phyloP scores from a whole-genome alignment of 2,329 filamentous ascomycete genomes.

The Apiospora kogelbergensis region DNA sequence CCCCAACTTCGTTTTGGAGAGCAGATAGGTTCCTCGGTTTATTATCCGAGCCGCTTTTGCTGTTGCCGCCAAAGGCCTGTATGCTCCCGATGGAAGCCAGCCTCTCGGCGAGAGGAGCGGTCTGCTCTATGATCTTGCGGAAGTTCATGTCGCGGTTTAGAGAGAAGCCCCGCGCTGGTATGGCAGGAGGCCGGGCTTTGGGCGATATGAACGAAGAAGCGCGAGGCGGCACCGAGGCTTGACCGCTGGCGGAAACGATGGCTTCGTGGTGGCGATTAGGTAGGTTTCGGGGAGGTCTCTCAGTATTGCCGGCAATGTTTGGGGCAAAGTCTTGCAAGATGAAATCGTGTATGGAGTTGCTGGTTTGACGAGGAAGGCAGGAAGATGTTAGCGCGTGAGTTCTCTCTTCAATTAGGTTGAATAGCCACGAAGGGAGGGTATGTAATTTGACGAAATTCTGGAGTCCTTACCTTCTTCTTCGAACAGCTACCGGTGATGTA shows the following conservation, averaged over 20 bases:
- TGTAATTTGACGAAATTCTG: background rate
- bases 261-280: background rate
- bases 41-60: background rate
- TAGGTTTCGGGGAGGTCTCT: background rate
- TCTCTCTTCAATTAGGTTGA: rapidly evolving
- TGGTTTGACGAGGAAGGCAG: background rate
- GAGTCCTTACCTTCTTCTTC: background rate
- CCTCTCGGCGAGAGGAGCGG: background rate
- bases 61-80: background rate
- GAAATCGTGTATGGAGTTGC: background rate
- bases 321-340: background rate
- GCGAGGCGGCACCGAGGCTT: background rate
- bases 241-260: background rate
- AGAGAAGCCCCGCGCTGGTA: background rate
- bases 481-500: background rate
- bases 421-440: too few relatives aligned
- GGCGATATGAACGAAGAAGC: background rate
- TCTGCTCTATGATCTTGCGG: background rate
- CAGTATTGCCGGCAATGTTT: background rate
- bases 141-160: background rate
- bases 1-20: too few relatives aligned
- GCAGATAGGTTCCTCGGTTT: too few relatives aligned
- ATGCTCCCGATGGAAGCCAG: background rate
- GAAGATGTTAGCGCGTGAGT: background rate
- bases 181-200: background rate